These are phyloP conservation scores for Chalaropsis thielavioides DNA, from an alignment of 2,329 filamentous ascomycete genomes.

Conservation along the genomic window DNA sequence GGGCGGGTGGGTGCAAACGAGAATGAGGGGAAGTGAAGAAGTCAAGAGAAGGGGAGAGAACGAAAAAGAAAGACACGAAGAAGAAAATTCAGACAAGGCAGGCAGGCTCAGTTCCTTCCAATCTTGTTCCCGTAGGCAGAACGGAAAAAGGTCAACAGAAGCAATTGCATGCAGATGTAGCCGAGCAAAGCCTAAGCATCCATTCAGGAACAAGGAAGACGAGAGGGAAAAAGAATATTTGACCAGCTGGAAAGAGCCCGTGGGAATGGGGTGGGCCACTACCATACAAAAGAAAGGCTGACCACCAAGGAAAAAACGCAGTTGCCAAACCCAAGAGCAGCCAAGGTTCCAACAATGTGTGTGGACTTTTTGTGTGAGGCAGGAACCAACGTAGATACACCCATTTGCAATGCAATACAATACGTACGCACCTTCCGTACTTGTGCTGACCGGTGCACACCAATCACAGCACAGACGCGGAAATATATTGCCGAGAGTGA, in stretches of 20 bases:
- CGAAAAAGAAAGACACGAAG: background rate
- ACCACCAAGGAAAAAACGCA: background rate
- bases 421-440: background rate
- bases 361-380: no score
- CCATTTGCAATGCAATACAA: no score
- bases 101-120: background rate
- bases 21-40: background rate
- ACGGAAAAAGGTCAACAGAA: background rate
- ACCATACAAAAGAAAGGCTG: background rate
- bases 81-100: background rate
- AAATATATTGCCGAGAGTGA: slow-evolving; percentile 3
- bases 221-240: background rate
- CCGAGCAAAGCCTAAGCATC: background rate
- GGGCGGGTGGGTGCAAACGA: background rate
- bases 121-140: background rate
- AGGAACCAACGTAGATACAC: background rate
- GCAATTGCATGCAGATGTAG: background rate
- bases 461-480: background rate
- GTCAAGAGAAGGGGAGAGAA: background rate
- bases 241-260: background rate
- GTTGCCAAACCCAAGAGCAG: background rate
- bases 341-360: no score
- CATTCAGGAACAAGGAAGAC: background rate
- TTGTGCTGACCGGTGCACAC: background rate
- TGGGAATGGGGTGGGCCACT: background rate